Evolutionary conservation across 2,329 filamentous ascomycete genomes (phyloP).

Genomic region (Thermothelomyces thermophilus): DNA sequence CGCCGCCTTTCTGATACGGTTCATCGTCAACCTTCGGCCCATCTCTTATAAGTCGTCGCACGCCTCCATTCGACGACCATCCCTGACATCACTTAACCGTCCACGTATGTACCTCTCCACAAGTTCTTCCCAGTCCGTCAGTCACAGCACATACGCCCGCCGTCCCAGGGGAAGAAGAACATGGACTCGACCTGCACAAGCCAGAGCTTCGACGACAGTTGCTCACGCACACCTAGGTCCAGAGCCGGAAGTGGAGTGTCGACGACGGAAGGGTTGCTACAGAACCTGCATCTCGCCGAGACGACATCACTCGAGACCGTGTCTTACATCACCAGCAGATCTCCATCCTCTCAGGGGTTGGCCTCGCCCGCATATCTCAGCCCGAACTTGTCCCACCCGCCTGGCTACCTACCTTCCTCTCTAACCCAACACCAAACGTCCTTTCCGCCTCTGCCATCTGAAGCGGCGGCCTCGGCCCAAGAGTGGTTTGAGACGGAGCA

Average conservation of each 20-base stretch:
- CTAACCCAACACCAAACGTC: constrained; percentile 19
- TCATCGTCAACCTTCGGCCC: constrained; percentile 11
- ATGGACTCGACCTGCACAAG: constrained; percentile 23
- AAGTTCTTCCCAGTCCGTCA: constrained; percentile 9
- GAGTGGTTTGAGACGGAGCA: constrained; percentile 29
- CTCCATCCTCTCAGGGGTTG: constrained; percentile 18
- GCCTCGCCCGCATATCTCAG: constrained; percentile 23
- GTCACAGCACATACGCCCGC: neutral
- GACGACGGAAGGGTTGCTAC: constrained; percentile 23
- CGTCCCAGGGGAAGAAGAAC: constrained; percentile 1
- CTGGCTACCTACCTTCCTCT: constrained; percentile 17
- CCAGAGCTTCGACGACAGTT: constrained; percentile 20
- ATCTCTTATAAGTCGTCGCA: constrained; percentile 21
- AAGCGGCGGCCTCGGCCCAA: constrained; percentile 26
- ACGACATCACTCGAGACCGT: constrained; percentile 21
- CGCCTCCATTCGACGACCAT: constrained; percentile 5
- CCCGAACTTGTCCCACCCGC: constrained; percentile 20
- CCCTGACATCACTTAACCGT: constrained; percentile 8
- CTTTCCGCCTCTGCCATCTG: constrained; percentile 25
- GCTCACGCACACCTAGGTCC: constrained; percentile 26
- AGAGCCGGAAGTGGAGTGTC: constrained; percentile 22
- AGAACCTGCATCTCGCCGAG: constrained; percentile 22
- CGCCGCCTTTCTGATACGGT: constrained; percentile 5
- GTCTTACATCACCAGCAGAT: constrained; percentile 23
- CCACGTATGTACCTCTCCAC: constrained; percentile 24